These are phyloP conservation scores for Verticillium albo-atrum DNA, from an alignment of 2,329 filamentous ascomycete species.

Conservation along the genomic window DNA sequence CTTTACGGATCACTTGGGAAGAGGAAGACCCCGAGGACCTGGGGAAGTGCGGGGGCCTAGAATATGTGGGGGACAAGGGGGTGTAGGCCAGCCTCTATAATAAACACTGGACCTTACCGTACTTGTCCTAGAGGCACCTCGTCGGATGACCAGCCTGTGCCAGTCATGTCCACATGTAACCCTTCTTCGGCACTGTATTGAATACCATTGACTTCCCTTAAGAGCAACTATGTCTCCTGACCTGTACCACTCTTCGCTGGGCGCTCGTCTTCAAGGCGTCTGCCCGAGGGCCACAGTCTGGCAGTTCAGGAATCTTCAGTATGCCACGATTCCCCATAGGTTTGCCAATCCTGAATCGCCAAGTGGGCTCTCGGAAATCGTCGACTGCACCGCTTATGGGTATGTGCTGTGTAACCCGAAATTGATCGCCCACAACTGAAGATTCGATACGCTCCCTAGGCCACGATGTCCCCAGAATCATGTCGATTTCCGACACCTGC, in stretches of 20 bases:
- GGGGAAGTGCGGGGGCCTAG: not conserved
- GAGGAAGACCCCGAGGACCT: not conserved
- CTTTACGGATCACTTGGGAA: not conserved
- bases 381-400: not conserved
- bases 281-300: not conserved
- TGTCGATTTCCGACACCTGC: slow-evolving; percentile 35
- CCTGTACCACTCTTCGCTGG: not conserved
- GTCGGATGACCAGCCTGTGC: not conserved
- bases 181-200: too few relatives aligned
- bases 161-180: not conserved
- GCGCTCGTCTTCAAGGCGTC: not conserved
- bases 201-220: not conserved
- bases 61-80: not conserved
- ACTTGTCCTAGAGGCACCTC: not conserved
- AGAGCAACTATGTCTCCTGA: not conserved
- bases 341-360: slow-evolving; percentile 1
- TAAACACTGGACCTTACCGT: not conserved
- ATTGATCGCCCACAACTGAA: not conserved
- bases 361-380: not conserved
- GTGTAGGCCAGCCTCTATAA: not conserved
- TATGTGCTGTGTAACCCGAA: too few relatives aligned
- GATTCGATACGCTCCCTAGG: slow-evolving; percentile 16
- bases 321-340: slow-evolving; percentile 3
- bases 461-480: slow-evolving; percentile 35
- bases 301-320: slow-evolving; percentile 3